Evolutionary conservation across 768 basidiomycete genomes (phyloP).

Genomic region (Chalciporus chontae): DNA sequence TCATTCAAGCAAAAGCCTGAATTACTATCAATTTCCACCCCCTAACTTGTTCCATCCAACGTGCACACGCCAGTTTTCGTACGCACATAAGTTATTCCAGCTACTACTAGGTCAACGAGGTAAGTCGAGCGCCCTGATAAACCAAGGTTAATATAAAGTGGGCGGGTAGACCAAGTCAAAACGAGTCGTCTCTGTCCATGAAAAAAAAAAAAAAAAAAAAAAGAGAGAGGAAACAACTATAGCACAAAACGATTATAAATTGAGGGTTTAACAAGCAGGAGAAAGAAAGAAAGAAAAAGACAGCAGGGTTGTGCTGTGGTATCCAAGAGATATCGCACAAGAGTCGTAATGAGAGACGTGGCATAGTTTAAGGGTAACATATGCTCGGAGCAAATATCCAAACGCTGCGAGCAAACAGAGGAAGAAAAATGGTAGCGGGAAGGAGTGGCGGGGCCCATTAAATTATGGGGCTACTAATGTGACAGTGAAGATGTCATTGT

Average conservation of each 20-base stretch:
- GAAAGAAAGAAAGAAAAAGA: slow-evolving; percentile 2
- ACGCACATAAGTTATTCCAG: slow-evolving; percentile 13
- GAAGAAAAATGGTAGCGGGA: slow-evolving; percentile 2
- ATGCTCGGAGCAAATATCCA: slow-evolving; percentile 12
- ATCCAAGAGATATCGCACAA: slow-evolving; percentile 22
- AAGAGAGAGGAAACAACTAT: background rate
- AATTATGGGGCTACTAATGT: slow-evolving; percentile 16
- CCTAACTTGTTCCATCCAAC: slow-evolving; percentile 1
- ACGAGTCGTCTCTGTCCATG: background rate
- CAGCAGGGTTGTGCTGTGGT: slow-evolving; percentile 14
- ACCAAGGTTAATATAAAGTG: slow-evolving; percentile 4
- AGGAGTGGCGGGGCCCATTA: slow-evolving; percentile 18
- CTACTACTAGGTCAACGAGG: slow-evolving; percentile 14
- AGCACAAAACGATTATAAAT: slow-evolving; percentile 5
- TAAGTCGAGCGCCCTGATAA: slow-evolving; percentile 3
- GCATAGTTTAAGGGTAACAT: slow-evolving; percentile 11
- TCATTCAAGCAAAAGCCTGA: background rate
- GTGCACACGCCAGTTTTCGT: slow-evolving; percentile 13
- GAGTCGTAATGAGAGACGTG: slow-evolving; percentile 8
- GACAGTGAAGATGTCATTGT: slow-evolving; percentile 13
- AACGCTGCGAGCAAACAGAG: slow-evolving; percentile 5
- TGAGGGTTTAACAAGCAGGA: background rate
- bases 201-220: too few species aligned
- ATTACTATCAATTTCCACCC: background rate
- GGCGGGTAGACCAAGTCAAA: background rate